Evolutionary conservation across 208 protist genomes (phyloP).

Genomic region (Wallacemonas sp.): DNA sequence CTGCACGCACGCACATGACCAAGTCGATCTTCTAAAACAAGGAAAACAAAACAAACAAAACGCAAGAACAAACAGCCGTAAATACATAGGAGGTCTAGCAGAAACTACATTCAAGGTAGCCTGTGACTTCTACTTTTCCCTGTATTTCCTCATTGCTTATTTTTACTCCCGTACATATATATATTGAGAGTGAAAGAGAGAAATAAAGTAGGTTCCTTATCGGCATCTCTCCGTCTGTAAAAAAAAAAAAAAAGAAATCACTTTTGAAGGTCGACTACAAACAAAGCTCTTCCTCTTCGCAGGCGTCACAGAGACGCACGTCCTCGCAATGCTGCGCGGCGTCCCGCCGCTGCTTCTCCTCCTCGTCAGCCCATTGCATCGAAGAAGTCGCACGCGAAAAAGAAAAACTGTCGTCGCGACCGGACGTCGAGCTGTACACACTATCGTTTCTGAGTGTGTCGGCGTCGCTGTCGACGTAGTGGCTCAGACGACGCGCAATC

Average conservation of each 20-base stretch:
- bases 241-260: conserved; percentile 7
- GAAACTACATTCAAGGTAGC: too few species aligned
- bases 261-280: background rate
- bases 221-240: background rate
- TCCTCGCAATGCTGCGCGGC: background rate
- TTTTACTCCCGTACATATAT: too few species aligned
- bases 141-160: too few species aligned
- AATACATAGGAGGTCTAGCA: too few species aligned
- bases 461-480: background rate
- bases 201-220: too few species aligned
- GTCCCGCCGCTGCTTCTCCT: background rate
- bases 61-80: too few species aligned
- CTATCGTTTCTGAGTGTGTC: background rate
- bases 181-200: too few species aligned
- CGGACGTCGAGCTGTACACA: background rate
- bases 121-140: too few species aligned
- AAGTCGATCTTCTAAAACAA: too few species aligned
- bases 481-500: background rate
- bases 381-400: background rate
- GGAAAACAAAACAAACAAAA: background rate
- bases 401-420: background rate
- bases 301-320: background rate
- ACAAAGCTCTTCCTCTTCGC: conserved; percentile 6
- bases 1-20: too few species aligned
- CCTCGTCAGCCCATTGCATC: background rate